phyloP scores from a whole-genome alignment of 2,329 filamentous ascomycete genomes.

The Thyridium curvatum region DNA sequence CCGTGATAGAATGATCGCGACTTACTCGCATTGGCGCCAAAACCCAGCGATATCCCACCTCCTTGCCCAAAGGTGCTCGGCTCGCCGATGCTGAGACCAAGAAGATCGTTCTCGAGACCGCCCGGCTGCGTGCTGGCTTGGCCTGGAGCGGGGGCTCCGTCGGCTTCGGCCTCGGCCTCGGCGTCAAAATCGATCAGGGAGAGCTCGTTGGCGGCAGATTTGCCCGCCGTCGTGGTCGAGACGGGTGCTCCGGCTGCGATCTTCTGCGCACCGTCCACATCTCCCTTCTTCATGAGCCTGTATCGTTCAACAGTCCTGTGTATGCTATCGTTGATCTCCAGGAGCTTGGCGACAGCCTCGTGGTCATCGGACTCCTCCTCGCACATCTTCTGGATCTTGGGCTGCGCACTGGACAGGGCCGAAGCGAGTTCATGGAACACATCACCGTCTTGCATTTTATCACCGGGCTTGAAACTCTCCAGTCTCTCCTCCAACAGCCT shows the following conservation, averaged over 20 bases:
- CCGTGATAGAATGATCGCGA: conserved; percentile 6
- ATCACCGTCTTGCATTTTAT: conserved; percentile 64
- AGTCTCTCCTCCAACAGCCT: conserved; percentile 87
- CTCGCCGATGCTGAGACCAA: conserved; percentile 79
- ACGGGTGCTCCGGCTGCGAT: conserved; percentile 71
- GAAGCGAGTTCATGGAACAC: conserved; percentile 80
- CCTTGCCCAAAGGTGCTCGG: conserved; percentile 59
- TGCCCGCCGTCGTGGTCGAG: conserved; percentile 44
- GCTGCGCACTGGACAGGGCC: conserved; percentile 85
- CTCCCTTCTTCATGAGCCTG: conserved; percentile 92
- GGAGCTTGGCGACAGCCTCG: conserved; percentile 88
- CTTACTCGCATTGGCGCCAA: conserved; percentile 63
- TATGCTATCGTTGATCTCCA: conserved; percentile 99
- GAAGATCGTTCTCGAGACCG: conserved; percentile 80
- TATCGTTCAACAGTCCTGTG: conserved; percentile 93
- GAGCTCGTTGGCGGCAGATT: conserved; percentile 59
- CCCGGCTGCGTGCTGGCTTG: conserved; percentile 43
- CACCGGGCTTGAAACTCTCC: conserved; percentile 74
- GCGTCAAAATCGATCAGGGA: conserved; percentile 90
- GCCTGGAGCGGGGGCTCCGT: conserved; percentile 24
- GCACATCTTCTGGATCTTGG: conserved; percentile 99
- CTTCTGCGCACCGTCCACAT: conserved; percentile 74
- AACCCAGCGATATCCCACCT: conserved; percentile 79
- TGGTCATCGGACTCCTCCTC: conserved; percentile 97
- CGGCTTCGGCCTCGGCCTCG: conserved; percentile 40